phyloP scores from a whole-genome alignment of 805 yeast species.

The Metschnikowia lunata region DNA sequence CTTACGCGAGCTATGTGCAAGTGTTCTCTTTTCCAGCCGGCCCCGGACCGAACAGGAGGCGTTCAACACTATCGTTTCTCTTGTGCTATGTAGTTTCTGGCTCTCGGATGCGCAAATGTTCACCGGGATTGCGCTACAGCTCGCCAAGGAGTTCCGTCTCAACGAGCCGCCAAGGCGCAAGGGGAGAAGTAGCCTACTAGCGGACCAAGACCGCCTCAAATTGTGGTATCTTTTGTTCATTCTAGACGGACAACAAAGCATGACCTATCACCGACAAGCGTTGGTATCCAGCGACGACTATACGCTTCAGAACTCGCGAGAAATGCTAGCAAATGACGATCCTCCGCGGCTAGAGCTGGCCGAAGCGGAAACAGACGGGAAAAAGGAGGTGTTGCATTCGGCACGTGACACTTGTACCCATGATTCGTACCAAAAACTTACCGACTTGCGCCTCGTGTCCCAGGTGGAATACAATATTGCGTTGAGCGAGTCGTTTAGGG shows the following conservation, averaged over 20 bases:
- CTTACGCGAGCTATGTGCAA: constrained; percentile 32
- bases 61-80: constrained; percentile 57
- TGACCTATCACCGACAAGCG: constrained; percentile 55
- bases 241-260: constrained; percentile 65
- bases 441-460: constrained; percentile 58
- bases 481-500: constrained; percentile 50
- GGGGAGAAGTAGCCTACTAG: constrained; percentile 1
- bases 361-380: neutral
- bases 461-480: constrained; percentile 69
- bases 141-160: constrained; percentile 49
- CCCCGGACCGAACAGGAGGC: constrained; percentile 45
- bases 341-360: neutral
- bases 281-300: constrained; percentile 47
- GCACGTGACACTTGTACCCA: neutral
- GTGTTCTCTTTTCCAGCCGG: constrained; percentile 31
- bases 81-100: constrained; percentile 68
- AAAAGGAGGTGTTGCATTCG: neutral
- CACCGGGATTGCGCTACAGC: constrained; percentile 62
- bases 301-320: constrained; percentile 39
- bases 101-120: constrained; percentile 60
- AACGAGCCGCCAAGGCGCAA: constrained; percentile 3
- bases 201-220: constrained; percentile 42
- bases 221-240: constrained; percentile 65
- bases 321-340: constrained; percentile 22
- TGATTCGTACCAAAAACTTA: constrained; percentile 12